phyloP scores from a whole-genome alignment of 1,284 basidiomycete species.

The Stereum hirsutum region DNA sequence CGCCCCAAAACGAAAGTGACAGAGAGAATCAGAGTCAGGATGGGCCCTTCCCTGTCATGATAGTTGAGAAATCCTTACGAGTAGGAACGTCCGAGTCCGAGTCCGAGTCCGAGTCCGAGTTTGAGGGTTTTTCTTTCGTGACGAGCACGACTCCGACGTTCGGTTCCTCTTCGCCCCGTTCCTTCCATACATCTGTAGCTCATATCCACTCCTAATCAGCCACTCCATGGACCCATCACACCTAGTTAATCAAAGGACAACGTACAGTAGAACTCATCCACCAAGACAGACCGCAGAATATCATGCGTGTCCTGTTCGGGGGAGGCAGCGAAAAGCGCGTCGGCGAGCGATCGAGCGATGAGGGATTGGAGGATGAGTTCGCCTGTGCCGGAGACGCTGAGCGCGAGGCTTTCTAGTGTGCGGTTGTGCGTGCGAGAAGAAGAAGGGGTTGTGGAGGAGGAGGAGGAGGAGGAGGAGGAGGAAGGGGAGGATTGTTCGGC shows the following conservation, averaged over 20 bases:
- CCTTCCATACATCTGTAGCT: constrained; percentile 15
- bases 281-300: constrained; percentile 19
- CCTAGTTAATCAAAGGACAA: background rate
- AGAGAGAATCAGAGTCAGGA: no score
- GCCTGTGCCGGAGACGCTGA: constrained; percentile 59
- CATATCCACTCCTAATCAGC: background rate
- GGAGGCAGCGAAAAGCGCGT: constrained; percentile 15
- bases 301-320: constrained; percentile 19
- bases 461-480: background rate
- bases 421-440: constrained; percentile 1
- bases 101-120: no score
- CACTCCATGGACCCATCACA: no score
- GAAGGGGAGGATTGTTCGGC: constrained; percentile 23
- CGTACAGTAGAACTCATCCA: constrained; percentile 12
- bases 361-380: constrained; percentile 29
- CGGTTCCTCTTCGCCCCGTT: constrained; percentile 18
- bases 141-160: constrained; percentile 37
- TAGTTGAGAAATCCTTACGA: no score
- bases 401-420: constrained; percentile 38
- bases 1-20: background rate
- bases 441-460: no score
- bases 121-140: constrained; percentile 34
- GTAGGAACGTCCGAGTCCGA: no score
- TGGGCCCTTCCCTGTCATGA: no score
- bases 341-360: constrained; percentile 25